These are phyloP conservation scores for Botrytis fabae DNA, from an alignment of 2,329 filamentous ascomycete genomes.

Conservation along the genomic window DNA sequence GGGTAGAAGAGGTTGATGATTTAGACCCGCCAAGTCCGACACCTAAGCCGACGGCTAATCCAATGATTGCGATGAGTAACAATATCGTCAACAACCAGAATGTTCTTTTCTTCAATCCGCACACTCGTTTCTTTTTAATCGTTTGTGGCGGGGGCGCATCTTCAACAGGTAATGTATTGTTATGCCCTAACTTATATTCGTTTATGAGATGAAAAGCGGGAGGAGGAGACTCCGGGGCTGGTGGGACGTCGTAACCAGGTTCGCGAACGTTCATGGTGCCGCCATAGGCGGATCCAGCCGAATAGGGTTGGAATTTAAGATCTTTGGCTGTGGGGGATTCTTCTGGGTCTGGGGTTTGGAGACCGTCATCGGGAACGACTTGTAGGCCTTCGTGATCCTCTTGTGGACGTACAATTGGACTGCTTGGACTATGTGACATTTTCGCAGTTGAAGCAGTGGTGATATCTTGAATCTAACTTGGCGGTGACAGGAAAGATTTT, in stretches of 20 bases:
- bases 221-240: neutral
- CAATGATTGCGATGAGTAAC: neutral
- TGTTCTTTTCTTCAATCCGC: constrained; percentile 10
- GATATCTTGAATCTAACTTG: neutral
- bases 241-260: neutral
- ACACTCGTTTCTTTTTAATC: neutral
- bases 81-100: constrained; percentile 15
- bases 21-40: constrained; percentile 3
- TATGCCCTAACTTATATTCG: constrained; percentile 10
- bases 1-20: neutral
- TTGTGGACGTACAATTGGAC: neutral
- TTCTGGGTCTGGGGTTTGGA: constrained; percentile 1
- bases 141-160: neutral
- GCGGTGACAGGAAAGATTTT: neutral
- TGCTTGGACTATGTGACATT: constrained; percentile 1
- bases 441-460: neutral
- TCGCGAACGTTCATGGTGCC: constrained; percentile 1
- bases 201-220: constrained; percentile 12
- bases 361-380: constrained; percentile 11
- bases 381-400: constrained; percentile 22
- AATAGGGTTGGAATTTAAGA: constrained; percentile 17
- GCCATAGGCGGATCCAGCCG: neutral
- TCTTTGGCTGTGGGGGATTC: constrained; percentile 3
- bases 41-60: constrained; percentile 16
- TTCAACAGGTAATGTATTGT: constrained; percentile 5